Conservation (phyloP, 2,329 filamentous ascomycete genomes). For the Penicillium sp. region DNA sequence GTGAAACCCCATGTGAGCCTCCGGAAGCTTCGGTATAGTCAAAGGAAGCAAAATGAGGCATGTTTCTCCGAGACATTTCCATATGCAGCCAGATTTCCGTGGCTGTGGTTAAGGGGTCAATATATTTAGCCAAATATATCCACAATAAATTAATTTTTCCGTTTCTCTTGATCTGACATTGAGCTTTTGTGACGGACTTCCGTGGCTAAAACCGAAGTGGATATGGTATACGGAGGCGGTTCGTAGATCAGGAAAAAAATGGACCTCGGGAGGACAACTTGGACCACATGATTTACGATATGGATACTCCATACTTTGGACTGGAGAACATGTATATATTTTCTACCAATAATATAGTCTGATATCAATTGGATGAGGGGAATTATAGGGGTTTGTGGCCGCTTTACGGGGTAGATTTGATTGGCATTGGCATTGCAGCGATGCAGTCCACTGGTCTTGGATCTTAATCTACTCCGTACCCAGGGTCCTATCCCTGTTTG, state of each 20-base stretch:
- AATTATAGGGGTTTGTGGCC: not conserved
- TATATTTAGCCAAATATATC: not conserved
- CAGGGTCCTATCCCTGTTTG: not conserved
- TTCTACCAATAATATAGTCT: not conserved
- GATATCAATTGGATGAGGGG: not conserved
- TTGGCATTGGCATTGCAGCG: conserved; percentile 7
- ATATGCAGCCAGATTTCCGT: not conserved
- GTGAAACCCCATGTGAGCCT: not conserved
- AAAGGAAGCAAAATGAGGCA: not conserved
- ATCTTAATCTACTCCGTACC: not conserved
- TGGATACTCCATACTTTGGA: not conserved
- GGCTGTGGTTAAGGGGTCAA: not conserved
- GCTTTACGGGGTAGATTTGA: not conserved
- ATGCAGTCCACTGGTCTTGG: conserved; percentile 11
- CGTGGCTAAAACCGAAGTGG: not conserved
- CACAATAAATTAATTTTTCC: not conserved
- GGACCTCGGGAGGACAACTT: not conserved
- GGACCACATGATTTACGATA: not conserved
- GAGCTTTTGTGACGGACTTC: too few species aligned
- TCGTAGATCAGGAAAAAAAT: not conserved
- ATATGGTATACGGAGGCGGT: not conserved
- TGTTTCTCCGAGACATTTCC: not conserved
- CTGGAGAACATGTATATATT: not conserved
- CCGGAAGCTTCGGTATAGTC: not conserved
- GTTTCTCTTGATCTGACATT: not conserved